Conservation (phyloP, 768 basidiomycete genomes). For the Hygrocybe punicea region DNA sequence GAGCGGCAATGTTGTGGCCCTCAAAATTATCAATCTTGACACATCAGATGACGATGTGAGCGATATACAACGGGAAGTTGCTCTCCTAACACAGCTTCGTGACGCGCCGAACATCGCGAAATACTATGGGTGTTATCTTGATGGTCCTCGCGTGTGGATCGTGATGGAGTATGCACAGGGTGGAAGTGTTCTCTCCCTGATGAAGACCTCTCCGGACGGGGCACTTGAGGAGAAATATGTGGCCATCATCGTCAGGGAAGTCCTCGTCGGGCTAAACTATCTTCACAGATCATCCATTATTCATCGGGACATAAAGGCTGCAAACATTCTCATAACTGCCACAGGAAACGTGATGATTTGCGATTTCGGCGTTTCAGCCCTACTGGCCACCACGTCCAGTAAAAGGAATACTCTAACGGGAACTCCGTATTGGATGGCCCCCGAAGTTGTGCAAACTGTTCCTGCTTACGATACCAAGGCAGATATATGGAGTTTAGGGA, state of each 20-base stretch:
- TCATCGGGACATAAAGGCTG: slow-evolving; percentile 96
- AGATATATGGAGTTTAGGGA: slow-evolving; percentile 97
- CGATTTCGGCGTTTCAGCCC: slow-evolving; percentile 97
- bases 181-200: slow-evolving; percentile 88
- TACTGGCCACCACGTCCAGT: slow-evolving; percentile 76
- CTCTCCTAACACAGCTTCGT: slow-evolving; percentile 83
- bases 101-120: slow-evolving; percentile 89
- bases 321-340: slow-evolving; percentile 88
- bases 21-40: slow-evolving; percentile 99
- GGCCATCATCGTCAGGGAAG: slow-evolving; percentile 84
- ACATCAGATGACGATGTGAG: slow-evolving; percentile 94
- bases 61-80: slow-evolving; percentile 95
- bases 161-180: slow-evolving; percentile 98
- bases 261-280: slow-evolving; percentile 80
- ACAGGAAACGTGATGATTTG: slow-evolving; percentile 91
- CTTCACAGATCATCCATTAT: slow-evolving; percentile 94
- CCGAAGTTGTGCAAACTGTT: slow-evolving; percentile 87
- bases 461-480: slow-evolving; percentile 96
- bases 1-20: slow-evolving; percentile 85
- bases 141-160: slow-evolving; percentile 97
- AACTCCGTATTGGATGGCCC: slow-evolving; percentile 99
- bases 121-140: slow-evolving; percentile 95
- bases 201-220: slow-evolving; percentile 77
- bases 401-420: slow-evolving; percentile 97
- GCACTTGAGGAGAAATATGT: slow-evolving; percentile 87